These are phyloP conservation scores for Rhodotorula diobovata DNA, from an alignment of 768 basidiomycete genomes.

Conservation along the genomic window DNA sequence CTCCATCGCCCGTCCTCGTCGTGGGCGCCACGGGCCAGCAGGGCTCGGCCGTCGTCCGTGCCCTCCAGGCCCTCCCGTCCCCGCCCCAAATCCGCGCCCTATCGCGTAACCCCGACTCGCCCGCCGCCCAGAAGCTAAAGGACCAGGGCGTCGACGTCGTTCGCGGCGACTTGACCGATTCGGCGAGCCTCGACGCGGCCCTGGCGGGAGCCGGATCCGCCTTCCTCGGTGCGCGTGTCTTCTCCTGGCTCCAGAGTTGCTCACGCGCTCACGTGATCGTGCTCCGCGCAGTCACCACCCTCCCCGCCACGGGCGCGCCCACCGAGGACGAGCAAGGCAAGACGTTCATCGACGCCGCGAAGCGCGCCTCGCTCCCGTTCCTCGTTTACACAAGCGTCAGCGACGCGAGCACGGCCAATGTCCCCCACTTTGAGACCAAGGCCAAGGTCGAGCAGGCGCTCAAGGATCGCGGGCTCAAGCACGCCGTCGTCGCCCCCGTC, in stretches of 20 bases:
- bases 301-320: slow-evolving; percentile 15
- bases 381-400: slow-evolving; percentile 44
- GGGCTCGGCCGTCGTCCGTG: slow-evolving; percentile 11
- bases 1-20: neutral
- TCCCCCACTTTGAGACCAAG: slow-evolving; percentile 46
- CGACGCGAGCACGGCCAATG: slow-evolving; percentile 35
- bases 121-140: slow-evolving; percentile 36
- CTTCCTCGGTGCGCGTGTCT: slow-evolving; percentile 37
- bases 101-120: slow-evolving; percentile 41
- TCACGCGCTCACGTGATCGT: neutral
- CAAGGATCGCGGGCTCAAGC: slow-evolving; percentile 36
- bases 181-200: slow-evolving; percentile 23
- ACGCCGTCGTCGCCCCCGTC: slow-evolving; percentile 43
- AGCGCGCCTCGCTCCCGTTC: slow-evolving; percentile 37
- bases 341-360: slow-evolving; percentile 43
- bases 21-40: slow-evolving; percentile 30
- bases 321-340: slow-evolving; percentile 42
- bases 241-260: too few species aligned
- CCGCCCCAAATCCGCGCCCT: slow-evolving; percentile 35
- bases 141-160: slow-evolving; percentile 38
- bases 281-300: slow-evolving; percentile 6
- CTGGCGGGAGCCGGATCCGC: slow-evolving; percentile 40
- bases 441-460: slow-evolving; percentile 41
- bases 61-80: slow-evolving; percentile 9
- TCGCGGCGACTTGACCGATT: slow-evolving; percentile 39